Conservation (phyloP, 495 filamentous ascomycete genomes). For the Extremus antarcticus region DNA sequence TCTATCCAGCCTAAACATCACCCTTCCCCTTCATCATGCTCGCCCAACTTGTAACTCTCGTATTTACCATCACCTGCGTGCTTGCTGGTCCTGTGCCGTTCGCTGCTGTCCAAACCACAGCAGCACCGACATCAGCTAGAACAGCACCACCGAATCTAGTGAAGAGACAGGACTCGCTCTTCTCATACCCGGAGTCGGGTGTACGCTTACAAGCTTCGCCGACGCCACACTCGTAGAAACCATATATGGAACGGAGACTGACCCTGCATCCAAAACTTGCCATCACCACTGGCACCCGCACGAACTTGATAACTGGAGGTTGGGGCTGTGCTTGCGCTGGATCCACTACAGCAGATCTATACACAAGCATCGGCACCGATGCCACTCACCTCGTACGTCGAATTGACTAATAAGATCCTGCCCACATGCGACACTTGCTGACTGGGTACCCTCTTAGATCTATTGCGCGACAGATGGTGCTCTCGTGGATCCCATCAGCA, state of each 20-base stretch:
- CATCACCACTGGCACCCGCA: neutral
- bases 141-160: neutral
- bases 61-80: neutral
- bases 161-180: neutral
- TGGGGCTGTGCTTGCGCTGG: neutral
- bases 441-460: neutral
- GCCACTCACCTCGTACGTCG: neutral
- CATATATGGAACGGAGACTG: neutral
- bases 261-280: no score
- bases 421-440: neutral
- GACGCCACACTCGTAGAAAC: neutral
- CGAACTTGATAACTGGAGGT: neutral
- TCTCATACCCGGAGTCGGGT: neutral
- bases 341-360: neutral
- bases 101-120: neutral
- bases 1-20: no score
- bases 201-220: neutral
- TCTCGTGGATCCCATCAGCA: neutral
- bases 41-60: neutral
- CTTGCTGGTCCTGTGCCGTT: neutral
- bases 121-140: neutral
- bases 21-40: neutral
- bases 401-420: neutral
- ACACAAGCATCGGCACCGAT: neutral
- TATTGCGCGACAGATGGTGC: neutral